phyloP scores from a whole-genome alignment of 1,139 yeast genomes.

The Yamadazyma dendronema region DNA sequence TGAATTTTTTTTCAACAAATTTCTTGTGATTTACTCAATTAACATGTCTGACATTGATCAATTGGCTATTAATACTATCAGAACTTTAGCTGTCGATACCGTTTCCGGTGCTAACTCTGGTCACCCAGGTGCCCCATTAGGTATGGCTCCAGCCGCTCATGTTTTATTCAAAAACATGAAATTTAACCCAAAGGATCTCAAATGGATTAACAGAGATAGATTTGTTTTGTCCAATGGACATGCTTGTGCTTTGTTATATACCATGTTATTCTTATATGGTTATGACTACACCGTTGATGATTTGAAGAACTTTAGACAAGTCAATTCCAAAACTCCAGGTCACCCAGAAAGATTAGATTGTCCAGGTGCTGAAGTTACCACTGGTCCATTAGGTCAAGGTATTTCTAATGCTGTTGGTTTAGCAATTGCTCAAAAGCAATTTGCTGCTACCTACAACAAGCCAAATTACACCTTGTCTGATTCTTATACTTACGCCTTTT shows the following conservation, averaged over 20 bases:
- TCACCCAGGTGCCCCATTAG: conserved; percentile 99
- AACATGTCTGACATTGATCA: conserved; percentile 56
- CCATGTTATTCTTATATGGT: conserved; percentile 83
- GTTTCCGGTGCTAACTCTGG: conserved; percentile 92
- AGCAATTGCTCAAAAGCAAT: conserved; percentile 91
- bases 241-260: conserved; percentile 89
- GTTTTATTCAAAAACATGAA: conserved; percentile 80
- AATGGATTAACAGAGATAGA: conserved; percentile 94
- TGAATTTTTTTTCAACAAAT: conserved; percentile 2
- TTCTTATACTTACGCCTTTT: conserved; percentile 73
- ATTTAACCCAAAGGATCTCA: conserved; percentile 87
- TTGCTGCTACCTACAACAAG: conserved; percentile 93
- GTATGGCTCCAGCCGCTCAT: conserved; percentile 75
- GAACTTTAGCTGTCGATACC: conserved; percentile 86
- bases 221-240: conserved; percentile 96
- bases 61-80: conserved; percentile 83
- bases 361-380: conserved; percentile 95
- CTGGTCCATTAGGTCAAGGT: conserved; percentile 99
- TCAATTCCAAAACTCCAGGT: conserved; percentile 92
- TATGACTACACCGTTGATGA: conserved; percentile 82
- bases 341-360: conserved; percentile 83
- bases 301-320: conserved; percentile 87
- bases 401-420: conserved; percentile 94
- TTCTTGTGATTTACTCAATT: neutral
- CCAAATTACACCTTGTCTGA: conserved; percentile 73